phyloP scores from a whole-genome alignment of 2,329 filamentous ascomycete species.

The Epichloe gansuensis region DNA sequence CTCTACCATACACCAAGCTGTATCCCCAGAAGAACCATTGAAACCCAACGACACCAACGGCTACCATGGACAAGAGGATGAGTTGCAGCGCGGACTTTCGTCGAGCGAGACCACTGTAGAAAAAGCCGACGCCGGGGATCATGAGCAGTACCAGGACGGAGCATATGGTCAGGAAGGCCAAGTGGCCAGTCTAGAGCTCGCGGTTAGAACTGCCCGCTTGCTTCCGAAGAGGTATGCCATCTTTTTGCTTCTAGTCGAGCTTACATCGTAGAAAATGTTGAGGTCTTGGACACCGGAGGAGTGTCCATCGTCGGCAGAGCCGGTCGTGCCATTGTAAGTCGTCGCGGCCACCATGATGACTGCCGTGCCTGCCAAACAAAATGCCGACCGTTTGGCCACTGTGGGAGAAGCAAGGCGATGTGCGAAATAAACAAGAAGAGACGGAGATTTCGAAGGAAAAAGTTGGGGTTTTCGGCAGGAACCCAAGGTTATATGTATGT shows the following conservation, averaged over 20 bases:
- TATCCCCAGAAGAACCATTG: constrained; percentile 98
- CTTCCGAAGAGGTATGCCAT: background rate
- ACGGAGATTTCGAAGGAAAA: background rate
- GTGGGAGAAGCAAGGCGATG: background rate
- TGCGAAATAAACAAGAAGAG: background rate
- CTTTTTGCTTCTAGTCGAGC: constrained; percentile 10
- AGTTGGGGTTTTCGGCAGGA: background rate
- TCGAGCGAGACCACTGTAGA: constrained; percentile 82
- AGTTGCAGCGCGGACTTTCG: constrained; percentile 81
- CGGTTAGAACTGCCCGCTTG: background rate
- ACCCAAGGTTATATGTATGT: background rate
- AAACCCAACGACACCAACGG: constrained; percentile 66
- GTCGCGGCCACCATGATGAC: constrained; percentile 16
- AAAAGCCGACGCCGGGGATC: constrained; percentile 89
- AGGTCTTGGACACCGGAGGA: constrained; percentile 48
- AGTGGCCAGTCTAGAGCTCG: constrained; percentile 53
- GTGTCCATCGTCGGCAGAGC: constrained; percentile 37
- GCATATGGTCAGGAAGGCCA: constrained; percentile 67
- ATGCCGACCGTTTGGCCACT: background rate
- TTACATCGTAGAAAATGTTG: constrained; percentile 73
- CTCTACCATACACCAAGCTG: constrained; percentile 71
- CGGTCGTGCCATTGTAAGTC: constrained; percentile 38
- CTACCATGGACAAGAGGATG: constrained; percentile 75
- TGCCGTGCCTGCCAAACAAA: background rate
- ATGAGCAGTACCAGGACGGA: constrained; percentile 77